Evolutionary conservation across 2,329 filamentous ascomycete species (phyloP).

Genomic region (Hymenoscyphus fraxineus): DNA sequence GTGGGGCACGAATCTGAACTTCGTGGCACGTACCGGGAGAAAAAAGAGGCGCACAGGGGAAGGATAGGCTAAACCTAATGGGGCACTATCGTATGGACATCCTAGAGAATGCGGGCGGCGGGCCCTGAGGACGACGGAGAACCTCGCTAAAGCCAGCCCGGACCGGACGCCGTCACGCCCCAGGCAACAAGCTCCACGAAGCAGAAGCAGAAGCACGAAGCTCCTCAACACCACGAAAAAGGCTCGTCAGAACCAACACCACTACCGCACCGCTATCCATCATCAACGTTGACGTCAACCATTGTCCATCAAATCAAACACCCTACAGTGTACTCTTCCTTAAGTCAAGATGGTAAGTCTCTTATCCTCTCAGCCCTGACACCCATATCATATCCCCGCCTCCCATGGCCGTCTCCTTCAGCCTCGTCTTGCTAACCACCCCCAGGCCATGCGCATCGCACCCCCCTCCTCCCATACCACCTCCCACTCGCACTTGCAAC

Average conservation of each 20-base stretch:
- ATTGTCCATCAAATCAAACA: neutral
- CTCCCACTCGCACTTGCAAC: constrained; percentile 57
- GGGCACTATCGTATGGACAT: neutral
- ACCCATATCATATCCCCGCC: neutral
- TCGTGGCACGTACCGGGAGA: constrained; percentile 2
- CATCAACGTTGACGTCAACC: neutral
- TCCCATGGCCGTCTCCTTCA: neutral
- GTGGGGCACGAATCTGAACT: neutral
- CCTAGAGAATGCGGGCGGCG: neutral
- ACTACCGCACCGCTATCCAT: neutral
- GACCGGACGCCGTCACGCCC: neutral
- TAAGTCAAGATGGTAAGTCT: constrained; percentile 1
- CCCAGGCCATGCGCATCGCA: constrained; percentile 82
- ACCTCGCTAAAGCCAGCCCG: neutral
- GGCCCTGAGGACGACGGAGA: neutral
- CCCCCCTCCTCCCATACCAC: constrained; percentile 65
- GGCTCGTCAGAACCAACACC: neutral
- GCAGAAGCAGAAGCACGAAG: neutral
- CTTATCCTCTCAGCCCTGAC: neutral
- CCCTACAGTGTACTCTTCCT: neutral
- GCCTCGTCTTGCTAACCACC: constrained; percentile 11
- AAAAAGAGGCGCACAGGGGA: neutral
- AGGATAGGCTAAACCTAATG: neutral
- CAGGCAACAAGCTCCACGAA: constrained; percentile 1
- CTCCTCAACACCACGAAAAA: constrained; percentile 2